Evolutionary conservation across 306 rosid genomes (phyloP).

Genomic region (Malus fusca): DNA sequence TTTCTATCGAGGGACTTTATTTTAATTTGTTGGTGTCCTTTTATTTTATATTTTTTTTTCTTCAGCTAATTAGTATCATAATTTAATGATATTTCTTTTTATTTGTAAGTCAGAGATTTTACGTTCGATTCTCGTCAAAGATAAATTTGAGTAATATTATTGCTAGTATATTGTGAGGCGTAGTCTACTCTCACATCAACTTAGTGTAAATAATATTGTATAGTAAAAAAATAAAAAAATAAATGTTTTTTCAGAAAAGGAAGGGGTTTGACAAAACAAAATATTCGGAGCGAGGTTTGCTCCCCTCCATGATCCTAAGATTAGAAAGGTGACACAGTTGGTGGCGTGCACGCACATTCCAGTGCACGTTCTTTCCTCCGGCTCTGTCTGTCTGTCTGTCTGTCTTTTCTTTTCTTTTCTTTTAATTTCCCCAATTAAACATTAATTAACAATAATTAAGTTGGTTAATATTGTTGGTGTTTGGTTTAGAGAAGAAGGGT

Average conservation of each 20-base stretch:
- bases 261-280: constrained; percentile 36
- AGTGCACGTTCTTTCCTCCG: constrained; percentile 31
- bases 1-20: neutral
- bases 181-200: too few species aligned
- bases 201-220: too few species aligned
- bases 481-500: constrained; percentile 9
- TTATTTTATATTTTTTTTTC: too few species aligned
- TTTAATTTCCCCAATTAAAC: neutral
- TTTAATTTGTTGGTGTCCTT: neutral
- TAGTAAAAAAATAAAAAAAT: too few species aligned
- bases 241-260: constrained; percentile 1
- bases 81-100: rapidly evolving
- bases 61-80: too few species aligned
- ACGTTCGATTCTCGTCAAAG: rapidly evolving
- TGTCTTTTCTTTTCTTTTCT: constrained; percentile 1
- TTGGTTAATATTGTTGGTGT: neutral
- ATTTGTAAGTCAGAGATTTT: too few species aligned
- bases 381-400: neutral
- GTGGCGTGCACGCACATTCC: constrained; percentile 25
- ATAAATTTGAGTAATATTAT: too few species aligned
- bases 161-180: too few species aligned
- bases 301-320: constrained; percentile 80
- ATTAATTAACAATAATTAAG: neutral
- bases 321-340: constrained; percentile 13
- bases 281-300: constrained; percentile 56